Evolutionary conservation across 2,329 filamentous ascomycete genomes (phyloP).

Genomic region (Phialophora macrospora): DNA sequence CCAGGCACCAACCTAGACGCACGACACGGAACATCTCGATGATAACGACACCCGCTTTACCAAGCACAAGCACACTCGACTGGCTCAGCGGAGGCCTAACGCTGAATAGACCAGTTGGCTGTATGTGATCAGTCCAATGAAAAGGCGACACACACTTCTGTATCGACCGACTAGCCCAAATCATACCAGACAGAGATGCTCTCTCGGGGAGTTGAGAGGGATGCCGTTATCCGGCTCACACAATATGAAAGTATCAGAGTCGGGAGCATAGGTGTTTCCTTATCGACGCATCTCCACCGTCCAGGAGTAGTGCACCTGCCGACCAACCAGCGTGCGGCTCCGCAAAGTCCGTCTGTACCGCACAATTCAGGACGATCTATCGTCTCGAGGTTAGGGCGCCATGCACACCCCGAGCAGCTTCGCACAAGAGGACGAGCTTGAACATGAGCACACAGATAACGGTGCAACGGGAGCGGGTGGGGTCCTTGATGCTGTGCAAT

Average conservation of each 20-base stretch:
- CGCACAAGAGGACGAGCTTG: not conserved
- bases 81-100: not conserved
- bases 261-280: not conserved
- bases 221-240: not conserved
- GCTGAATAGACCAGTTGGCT: not conserved
- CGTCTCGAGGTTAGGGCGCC: not conserved
- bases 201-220: not conserved
- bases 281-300: conserved; percentile 1
- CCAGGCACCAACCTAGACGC: too few relatives aligned
- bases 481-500: not conserved
- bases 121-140: conserved; percentile 2
- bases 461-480: not conserved
- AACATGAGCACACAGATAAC: conserved; percentile 4
- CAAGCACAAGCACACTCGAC: not conserved
- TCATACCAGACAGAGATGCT: not conserved
- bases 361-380: conserved; percentile 9
- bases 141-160: not conserved
- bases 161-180: not conserved
- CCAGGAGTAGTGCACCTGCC: not conserved
- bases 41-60: not conserved
- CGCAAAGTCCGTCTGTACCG: not conserved
- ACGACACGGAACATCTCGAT: not conserved
- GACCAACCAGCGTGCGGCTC: conserved; percentile 13
- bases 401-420: not conserved
- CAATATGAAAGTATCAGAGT: not conserved